A percentile compares a stretch with the other conserved stretches of the same genome.
phyloP scores from a whole-genome alignment of 2,329 filamentous ascomycete genomes.

The Fusarium pseudocircinatum region DNA sequence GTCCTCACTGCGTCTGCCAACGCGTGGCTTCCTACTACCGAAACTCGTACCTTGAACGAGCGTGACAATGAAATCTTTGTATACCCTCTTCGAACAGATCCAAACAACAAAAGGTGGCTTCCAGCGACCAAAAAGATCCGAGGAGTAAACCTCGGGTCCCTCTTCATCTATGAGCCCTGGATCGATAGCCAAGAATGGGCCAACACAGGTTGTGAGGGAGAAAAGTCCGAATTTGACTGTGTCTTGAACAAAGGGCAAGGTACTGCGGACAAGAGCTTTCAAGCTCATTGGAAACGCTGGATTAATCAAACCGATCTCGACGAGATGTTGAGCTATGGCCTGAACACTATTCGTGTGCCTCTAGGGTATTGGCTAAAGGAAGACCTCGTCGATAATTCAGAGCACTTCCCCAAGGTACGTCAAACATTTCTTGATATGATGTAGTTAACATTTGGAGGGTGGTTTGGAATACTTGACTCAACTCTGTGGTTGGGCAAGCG shows the following conservation, averaged over 20 bases:
- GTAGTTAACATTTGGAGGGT: constrained; percentile 34
- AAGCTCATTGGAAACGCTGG: constrained; percentile 61
- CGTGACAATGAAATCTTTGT: constrained; percentile 14
- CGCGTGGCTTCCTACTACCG: constrained; percentile 32
- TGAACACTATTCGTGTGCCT: constrained; percentile 65
- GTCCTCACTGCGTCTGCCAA: constrained; percentile 22
- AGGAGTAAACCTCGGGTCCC: constrained; percentile 64
- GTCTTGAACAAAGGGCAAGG: constrained; percentile 58
- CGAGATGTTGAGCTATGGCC: constrained; percentile 58
- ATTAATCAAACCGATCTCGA: constrained; percentile 60
- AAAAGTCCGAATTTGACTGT: constrained; percentile 64
- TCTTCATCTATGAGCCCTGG: constrained; percentile 65
- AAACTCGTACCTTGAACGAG: background rate
- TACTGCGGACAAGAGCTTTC: constrained; percentile 57
- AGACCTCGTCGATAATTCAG: constrained; percentile 57
- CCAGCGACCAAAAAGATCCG: constrained; percentile 54
- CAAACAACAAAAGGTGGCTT: constrained; percentile 22
- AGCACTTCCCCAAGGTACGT: constrained; percentile 57
- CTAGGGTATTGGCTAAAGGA: constrained; percentile 66
- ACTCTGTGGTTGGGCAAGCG: constrained; percentile 58
- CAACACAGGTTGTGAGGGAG: constrained; percentile 56
- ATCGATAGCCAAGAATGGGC: constrained; percentile 58
- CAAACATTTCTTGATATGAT: background rate
- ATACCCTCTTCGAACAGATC: background rate
- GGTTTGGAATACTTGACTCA: constrained; percentile 57